Evolutionary conservation across 306 rosid genomes (phyloP).

Genomic region (Dryas alaskensis): DNA sequence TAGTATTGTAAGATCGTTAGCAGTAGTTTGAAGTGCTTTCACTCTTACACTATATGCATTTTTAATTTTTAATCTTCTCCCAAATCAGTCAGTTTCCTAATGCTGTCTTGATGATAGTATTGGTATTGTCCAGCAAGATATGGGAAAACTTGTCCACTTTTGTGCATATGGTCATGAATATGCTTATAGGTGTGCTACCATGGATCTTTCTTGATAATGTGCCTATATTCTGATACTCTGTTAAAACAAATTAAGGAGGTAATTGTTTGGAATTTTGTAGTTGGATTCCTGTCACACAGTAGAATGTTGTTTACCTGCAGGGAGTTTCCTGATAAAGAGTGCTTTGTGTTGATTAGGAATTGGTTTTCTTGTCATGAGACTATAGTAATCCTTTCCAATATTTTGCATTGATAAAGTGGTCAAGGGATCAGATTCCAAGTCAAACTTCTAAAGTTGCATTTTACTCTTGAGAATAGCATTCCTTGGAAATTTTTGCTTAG

Average conservation of each 20-base stretch:
- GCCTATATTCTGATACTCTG: neutral
- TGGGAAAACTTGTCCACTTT: neutral
- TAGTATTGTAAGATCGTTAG: neutral
- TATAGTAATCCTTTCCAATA: neutral
- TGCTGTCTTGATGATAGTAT: neutral
- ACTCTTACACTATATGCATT: neutral
- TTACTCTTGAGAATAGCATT: neutral
- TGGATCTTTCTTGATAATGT: neutral
- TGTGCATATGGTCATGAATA: neutral
- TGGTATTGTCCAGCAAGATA: neutral
- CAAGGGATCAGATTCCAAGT: neutral
- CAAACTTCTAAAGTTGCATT: neutral
- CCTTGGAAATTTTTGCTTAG: neutral
- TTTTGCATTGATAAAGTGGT: neutral
- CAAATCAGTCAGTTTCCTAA: neutral
- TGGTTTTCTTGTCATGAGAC: neutral
- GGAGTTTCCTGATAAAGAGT: neutral
- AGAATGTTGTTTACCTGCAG: neutral
- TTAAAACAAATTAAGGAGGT: neutral
- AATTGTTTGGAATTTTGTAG: neutral
- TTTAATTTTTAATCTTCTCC: neutral
- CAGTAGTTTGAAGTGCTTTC: neutral
- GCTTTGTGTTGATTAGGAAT: neutral
- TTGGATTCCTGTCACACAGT: neutral
- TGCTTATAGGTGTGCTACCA: neutral